A percentile compares a stretch with the other conserved stretches of the same genome.
Evolutionary conservation across 1,284 basidiomycete species (phyloP).

Genomic region (Sporisorium reilianum): DNA sequence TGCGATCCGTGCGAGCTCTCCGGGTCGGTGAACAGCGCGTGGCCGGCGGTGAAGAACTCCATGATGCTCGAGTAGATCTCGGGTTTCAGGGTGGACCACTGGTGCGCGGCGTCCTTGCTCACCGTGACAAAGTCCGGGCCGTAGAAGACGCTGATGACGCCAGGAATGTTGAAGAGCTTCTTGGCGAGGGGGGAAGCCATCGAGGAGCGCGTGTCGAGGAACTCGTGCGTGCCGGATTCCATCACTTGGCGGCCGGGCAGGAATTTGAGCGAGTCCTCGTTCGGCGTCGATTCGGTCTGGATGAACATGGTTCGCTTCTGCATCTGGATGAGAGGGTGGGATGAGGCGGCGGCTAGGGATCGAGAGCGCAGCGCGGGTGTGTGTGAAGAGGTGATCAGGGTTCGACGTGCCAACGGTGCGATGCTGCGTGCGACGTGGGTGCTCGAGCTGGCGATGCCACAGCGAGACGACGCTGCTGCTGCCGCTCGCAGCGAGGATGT

Average conservation of each 20-base stretch:
- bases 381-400: slow-evolving; percentile 21
- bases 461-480: too few species aligned
- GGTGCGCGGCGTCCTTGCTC: slow-evolving; percentile 85
- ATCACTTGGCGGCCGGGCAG: slow-evolving; percentile 92
- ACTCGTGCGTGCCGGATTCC: slow-evolving; percentile 85
- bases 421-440: slow-evolving; percentile 7
- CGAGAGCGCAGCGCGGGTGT: neutral
- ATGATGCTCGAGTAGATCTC: slow-evolving; percentile 97
- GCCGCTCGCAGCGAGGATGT: slow-evolving; percentile 21
- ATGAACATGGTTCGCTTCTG: slow-evolving; percentile 61
- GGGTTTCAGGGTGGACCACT: slow-evolving; percentile 94
- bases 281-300: slow-evolving; percentile 90
- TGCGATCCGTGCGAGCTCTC: slow-evolving; percentile 79
- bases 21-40: slow-evolving; percentile 80
- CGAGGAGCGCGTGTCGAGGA: slow-evolving; percentile 78
- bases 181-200: slow-evolving; percentile 87
- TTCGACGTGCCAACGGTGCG: slow-evolving; percentile 10
- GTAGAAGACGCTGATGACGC: slow-evolving; percentile 89
- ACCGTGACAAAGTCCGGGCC: slow-evolving; percentile 99
- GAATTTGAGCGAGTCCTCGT: slow-evolving; percentile 97
- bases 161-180: slow-evolving; percentile 91
- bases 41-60: slow-evolving; percentile 94
- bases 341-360: too few species aligned
- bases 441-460: slow-evolving; percentile 11
- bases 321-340: slow-evolving; percentile 8